Conservation (phyloP, 345 rosid species). For the Linum usitatissimum region DNA sequence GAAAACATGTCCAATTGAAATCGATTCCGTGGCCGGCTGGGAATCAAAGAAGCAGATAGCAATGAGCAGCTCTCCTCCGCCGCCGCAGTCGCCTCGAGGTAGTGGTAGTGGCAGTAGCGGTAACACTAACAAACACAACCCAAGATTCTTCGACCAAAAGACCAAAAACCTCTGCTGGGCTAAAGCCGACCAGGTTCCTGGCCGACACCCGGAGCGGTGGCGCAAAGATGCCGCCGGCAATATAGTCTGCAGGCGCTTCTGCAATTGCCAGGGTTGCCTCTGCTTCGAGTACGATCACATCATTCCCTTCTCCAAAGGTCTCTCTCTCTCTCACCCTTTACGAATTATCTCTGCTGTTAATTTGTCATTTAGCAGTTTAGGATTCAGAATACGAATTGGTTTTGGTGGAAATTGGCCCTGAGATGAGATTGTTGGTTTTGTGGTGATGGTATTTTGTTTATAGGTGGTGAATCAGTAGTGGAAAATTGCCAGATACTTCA, state of each 20-base stretch:
- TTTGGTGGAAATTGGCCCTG: neutral
- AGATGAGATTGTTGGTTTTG: neutral
- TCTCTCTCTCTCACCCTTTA: neutral
- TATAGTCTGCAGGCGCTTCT: conserved; percentile 76
- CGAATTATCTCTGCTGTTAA: too few species aligned
- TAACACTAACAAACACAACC: conserved; percentile 22
- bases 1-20: too few species aligned
- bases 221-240: conserved; percentile 88
- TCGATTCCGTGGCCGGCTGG: too few species aligned
- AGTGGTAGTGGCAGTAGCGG: conserved; percentile 10
- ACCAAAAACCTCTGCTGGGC: conserved; percentile 72
- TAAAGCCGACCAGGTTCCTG: conserved; percentile 56
- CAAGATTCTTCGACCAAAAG: conserved; percentile 63
- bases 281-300: conserved; percentile 94
- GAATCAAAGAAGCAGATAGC: too few species aligned
- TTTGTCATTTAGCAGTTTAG: too few species aligned
- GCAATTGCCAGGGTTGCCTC: conserved; percentile 84
- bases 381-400: neutral
- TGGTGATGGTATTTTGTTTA: conserved; percentile 8
- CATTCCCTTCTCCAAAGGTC: conserved; percentile 83
- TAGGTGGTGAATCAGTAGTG: conserved; percentile 75
- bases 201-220: conserved; percentile 96
- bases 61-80: conserved; percentile 13
- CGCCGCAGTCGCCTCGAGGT: conserved; percentile 19
- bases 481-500: conserved; percentile 92